A percentile compares a stretch with the other conserved stretches of the same genome.
Conservation (phyloP, 2,329 filamentous ascomycete genomes). For the Dothideomycetes sp. region DNA sequence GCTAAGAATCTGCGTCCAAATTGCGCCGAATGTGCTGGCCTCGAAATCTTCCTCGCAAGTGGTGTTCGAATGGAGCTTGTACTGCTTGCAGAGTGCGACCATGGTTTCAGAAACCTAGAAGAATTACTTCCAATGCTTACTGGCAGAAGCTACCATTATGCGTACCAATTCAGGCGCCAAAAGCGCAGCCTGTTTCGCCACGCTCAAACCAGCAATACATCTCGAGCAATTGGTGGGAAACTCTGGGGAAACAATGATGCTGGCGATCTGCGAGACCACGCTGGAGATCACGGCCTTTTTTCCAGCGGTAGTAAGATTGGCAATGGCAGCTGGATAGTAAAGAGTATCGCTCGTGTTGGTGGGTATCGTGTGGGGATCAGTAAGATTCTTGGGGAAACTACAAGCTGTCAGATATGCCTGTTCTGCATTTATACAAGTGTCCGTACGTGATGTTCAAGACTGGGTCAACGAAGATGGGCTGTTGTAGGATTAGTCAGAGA, state of each 20-base stretch:
- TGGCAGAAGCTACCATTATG: too few relatives aligned
- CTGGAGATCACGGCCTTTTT: constrained; percentile 32
- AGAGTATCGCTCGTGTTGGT: constrained; percentile 34
- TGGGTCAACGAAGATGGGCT: constrained; percentile 43
- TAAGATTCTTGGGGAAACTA: constrained; percentile 37
- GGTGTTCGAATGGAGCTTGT: constrained; percentile 33
- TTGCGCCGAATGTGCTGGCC: constrained; percentile 38
- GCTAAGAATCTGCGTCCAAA: constrained; percentile 47
- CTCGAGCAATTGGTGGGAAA: constrained; percentile 38
- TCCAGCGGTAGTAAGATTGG: constrained; percentile 30
- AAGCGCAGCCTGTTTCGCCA: constrained; percentile 40
- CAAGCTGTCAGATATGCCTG: not conserved
- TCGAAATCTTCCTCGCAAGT: constrained; percentile 39
- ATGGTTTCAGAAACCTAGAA: constrained; percentile 43
- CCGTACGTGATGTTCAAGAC: constrained; percentile 38
- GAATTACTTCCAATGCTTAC: too few relatives aligned
- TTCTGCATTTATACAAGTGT: not conserved
- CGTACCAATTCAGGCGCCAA: constrained; percentile 35
- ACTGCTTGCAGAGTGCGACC: constrained; percentile 39
- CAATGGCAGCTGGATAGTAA: constrained; percentile 36
- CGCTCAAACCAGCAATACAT: constrained; percentile 40
- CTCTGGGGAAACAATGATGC: constrained; percentile 29
- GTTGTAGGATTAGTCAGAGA: constrained; percentile 11
- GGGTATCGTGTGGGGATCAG: constrained; percentile 42
- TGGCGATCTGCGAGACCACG: constrained; percentile 32